phyloP scores from a whole-genome alignment of 73 alveolate species.

The Paramecium sexaurelia region DNA sequence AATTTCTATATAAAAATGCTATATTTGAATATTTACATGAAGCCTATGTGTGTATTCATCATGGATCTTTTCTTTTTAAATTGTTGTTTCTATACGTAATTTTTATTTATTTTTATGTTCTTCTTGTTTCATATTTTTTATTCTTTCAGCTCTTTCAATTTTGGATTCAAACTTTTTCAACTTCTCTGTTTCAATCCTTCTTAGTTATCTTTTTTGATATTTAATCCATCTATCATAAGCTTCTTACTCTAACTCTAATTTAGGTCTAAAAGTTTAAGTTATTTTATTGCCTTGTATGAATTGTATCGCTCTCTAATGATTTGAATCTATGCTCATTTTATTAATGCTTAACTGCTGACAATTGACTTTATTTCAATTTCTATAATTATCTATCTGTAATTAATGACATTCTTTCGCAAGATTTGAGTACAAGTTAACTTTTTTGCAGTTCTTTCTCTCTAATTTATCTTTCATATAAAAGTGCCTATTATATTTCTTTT shows the following conservation, averaged over 20 bases:
- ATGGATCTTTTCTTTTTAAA: not conserved
- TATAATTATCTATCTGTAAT: constrained; percentile 1
- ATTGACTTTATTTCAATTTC: not conserved
- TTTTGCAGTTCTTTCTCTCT: not conserved
- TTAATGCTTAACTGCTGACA: constrained; percentile 1
- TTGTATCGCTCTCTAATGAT: constrained; percentile 1
- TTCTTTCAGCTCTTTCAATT: not conserved
- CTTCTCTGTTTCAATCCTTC: not conserved
- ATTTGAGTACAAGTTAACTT: not conserved
- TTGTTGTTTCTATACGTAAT: not conserved
- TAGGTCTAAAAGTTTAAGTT: not conserved
- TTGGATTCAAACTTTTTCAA: not conserved
- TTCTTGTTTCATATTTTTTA: not conserved
- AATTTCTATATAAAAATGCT: not conserved
- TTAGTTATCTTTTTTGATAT: not conserved
- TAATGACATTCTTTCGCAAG: constrained; percentile 9
- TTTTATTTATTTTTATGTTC: not conserved
- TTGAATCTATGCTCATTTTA: not conserved
- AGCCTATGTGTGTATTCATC: not conserved
- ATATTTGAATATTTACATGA: not conserved
- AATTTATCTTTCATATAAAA: not conserved
- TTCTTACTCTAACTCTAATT: not conserved
- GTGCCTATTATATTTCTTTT: not conserved
- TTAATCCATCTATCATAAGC: not conserved
- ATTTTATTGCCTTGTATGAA: not conserved